phyloP scores from a whole-genome alignment of 2,329 filamentous ascomycete genomes.

The Catunica adiposa region DNA sequence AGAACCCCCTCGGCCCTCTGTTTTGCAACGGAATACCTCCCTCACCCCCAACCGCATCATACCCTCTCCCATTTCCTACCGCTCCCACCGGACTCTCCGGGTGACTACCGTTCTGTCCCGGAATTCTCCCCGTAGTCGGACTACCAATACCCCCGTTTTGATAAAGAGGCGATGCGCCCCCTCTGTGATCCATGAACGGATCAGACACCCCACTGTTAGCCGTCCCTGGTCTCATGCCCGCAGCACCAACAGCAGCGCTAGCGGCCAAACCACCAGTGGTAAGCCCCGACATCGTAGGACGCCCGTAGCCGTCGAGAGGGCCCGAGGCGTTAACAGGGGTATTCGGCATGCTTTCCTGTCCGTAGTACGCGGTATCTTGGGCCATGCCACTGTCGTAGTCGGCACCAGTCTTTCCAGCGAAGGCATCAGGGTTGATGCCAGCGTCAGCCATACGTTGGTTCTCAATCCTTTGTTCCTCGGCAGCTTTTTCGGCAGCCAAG shows the following conservation, averaged over 20 bases:
- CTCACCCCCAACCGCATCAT: constrained; percentile 1
- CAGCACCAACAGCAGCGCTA: constrained; percentile 7
- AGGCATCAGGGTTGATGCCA: constrained; percentile 32
- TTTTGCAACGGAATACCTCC: constrained; percentile 8
- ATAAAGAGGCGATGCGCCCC: not conserved
- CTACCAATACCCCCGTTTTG: constrained; percentile 10
- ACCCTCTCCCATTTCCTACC: constrained; percentile 7
- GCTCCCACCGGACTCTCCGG: not conserved
- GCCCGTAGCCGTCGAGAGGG: constrained; percentile 18
- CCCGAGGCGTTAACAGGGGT: constrained; percentile 14
- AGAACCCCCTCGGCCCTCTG: not conserved
- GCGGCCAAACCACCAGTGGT: constrained; percentile 17
- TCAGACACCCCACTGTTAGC: not conserved
- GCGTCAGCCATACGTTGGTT: constrained; percentile 32
- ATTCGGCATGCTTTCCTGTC: constrained; percentile 14
- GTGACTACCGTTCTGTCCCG: not conserved
- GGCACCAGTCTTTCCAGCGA: constrained; percentile 22
- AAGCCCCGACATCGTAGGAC: constrained; percentile 20
- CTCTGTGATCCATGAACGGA: constrained; percentile 8
- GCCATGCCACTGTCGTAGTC: constrained; percentile 23
- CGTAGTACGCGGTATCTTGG: constrained; percentile 19
- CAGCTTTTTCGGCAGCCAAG: constrained; percentile 26
- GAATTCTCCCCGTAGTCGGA: not conserved
- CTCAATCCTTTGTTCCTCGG: constrained; percentile 33
- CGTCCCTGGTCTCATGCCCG: not conserved